phyloP scores from a whole-genome alignment of 352 stramenopile species.

The Pseudoperonospora humuli region DNA sequence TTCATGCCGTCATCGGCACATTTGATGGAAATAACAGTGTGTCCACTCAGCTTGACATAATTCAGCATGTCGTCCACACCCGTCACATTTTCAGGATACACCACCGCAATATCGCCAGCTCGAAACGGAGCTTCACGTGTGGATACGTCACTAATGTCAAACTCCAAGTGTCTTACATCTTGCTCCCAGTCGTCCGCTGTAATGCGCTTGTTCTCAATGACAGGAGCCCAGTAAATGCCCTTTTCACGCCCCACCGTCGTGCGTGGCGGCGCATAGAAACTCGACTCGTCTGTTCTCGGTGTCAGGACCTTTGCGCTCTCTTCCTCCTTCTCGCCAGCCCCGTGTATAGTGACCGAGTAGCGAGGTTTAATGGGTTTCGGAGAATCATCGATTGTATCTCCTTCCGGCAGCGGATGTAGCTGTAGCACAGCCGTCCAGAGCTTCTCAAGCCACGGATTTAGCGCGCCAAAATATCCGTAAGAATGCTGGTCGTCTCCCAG shows the following conservation, averaged over 20 bases:
- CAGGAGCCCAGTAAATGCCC: slow-evolving; percentile 41
- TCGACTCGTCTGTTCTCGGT: slow-evolving; percentile 26
- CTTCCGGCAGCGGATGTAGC: slow-evolving; percentile 40
- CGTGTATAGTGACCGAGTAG: slow-evolving; percentile 39
- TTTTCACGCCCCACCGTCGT: slow-evolving; percentile 31
- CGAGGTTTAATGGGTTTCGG: slow-evolving; percentile 39
- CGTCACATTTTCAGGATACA: slow-evolving; percentile 74
- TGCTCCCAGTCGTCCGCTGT: slow-evolving; percentile 70
- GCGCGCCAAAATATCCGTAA: slow-evolving; percentile 78
- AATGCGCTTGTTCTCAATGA: slow-evolving; percentile 56
- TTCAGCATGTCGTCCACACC: slow-evolving; percentile 62
- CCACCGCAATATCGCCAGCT: slow-evolving; percentile 60
- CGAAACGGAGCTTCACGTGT: slow-evolving; percentile 25
- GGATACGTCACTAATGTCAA: slow-evolving; percentile 29
- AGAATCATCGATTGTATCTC: slow-evolving; percentile 57
- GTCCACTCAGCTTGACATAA: slow-evolving; percentile 34
- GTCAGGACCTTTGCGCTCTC: slow-evolving; percentile 11
- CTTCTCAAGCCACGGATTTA: slow-evolving; percentile 75
- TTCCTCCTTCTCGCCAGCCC: slow-evolving; percentile 5
- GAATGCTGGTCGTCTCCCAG: slow-evolving; percentile 86
- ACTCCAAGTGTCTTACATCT: slow-evolving; percentile 74
- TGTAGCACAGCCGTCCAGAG: slow-evolving; percentile 53
- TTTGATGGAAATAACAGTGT: slow-evolving; percentile 42
- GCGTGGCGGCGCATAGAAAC: slow-evolving; percentile 54
- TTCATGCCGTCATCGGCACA: slow-evolving; percentile 34